Base-by-base conservation (phyloP, 768 basidiomycete genomes). In the Agaricus subrufescens region DNA sequence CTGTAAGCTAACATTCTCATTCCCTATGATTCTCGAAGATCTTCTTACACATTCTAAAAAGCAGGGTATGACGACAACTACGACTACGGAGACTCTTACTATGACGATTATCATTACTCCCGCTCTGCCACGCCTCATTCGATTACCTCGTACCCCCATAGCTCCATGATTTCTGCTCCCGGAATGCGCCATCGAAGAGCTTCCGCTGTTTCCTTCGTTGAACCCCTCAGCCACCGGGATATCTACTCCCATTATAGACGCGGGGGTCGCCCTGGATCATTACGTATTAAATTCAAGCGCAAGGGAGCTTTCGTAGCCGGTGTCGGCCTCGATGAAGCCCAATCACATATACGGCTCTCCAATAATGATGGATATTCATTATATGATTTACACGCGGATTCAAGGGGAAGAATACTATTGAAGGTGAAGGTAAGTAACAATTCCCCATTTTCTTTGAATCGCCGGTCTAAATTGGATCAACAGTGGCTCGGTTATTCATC, bases 401-500 rank as follows among this genome's bases (percentile, higher is more conserved):
- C 69, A 50, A 73, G 82, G 48, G 78, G 81, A 12, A 77, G 81
- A 59, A 82, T 90, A 63, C 72, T 80, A 52, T 71, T 89, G 43
- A 83, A 78, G 66, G 71, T 89, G 57, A 79, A 80, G 70, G 87
- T 85, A 62, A 43, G 82, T 72, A 19, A 45, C 34, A 11, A 37
- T 8, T 46, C 34, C n/a, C 39, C 40, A 46, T 25, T n/a, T 53
- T 37, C 1, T 53, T 48, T 23, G 15, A 55, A 30, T 1, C 26
- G 14, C 5, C 29, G 4, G n/a, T 9, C 30, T 37, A 34, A 30
- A 23, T 50, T 11, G 23, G 23, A 6, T 25, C 3, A n/a, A 11
- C 54, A 89, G 87, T 90, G 87, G 87, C 73, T 80, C 43, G 87
- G 87, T 1, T 87, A 88, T 63, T 68, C 76, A 42, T 78, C 86